phyloP scores from a whole-genome alignment of 768 basidiomycete genomes.

The Ramaria rubella region DNA sequence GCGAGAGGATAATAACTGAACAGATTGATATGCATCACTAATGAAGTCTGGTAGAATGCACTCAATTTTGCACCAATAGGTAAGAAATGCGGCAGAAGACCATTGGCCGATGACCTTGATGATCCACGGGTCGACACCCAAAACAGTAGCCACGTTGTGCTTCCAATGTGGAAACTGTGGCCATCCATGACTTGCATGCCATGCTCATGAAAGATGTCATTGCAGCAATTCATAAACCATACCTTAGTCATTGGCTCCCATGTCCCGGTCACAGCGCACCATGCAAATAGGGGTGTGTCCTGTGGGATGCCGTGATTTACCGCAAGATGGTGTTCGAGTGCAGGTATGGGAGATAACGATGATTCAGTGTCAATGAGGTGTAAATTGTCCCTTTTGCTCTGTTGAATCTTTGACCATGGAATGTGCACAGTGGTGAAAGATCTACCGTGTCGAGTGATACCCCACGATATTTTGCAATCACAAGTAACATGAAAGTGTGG shows the following conservation, averaged over 20 bases:
- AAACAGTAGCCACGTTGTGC: conserved; percentile 24
- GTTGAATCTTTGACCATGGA: not conserved
- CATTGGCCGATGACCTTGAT: conserved; percentile 26
- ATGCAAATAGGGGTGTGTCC: not conserved
- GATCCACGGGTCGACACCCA: too few relatives aligned
- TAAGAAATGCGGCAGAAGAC: conserved; percentile 30
- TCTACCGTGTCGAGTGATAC: not conserved
- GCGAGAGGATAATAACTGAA: not conserved
- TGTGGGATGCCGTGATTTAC: not conserved
- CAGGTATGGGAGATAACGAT: not conserved
- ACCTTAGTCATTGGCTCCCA: not conserved
- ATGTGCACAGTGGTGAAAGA: not conserved
- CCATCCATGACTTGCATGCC: conserved; percentile 12
- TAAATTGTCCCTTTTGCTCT: not conserved
- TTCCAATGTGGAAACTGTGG: conserved; percentile 32
- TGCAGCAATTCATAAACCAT: conserved; percentile 21
- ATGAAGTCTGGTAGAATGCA: not conserved
- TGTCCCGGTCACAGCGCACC: not conserved
- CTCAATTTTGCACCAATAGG: conserved; percentile 25
- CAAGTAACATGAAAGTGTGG: not conserved
- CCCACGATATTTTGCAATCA: not conserved
- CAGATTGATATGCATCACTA: not conserved
- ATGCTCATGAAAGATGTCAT: conserved; percentile 14
- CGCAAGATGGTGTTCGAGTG: not conserved
- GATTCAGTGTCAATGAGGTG: not conserved